Percentiles rank a stretch among this genome's conserved stretches.
phyloP scores from a whole-genome alignment of 768 basidiomycete species.

The Phlegmacium glaucopus region DNA sequence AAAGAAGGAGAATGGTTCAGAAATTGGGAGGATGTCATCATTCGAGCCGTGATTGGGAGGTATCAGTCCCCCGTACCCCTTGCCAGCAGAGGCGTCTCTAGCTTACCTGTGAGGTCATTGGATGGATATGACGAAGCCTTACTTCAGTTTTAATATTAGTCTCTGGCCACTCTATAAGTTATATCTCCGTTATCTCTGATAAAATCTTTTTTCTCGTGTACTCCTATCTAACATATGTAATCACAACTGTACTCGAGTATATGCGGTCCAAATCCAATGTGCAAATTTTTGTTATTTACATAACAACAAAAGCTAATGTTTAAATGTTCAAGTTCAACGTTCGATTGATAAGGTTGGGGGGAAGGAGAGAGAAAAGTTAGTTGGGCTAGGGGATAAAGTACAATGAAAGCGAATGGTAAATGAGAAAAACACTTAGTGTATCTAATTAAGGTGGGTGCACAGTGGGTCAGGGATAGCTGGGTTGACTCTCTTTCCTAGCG shows the following conservation, averaged over 20 bases:
- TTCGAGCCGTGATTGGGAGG: conserved; percentile 48
- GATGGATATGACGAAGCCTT: conserved; percentile 23
- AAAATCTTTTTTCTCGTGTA: neutral
- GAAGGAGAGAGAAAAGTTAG: neutral
- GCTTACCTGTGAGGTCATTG: conserved; percentile 14
- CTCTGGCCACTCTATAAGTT: neutral
- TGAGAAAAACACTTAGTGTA: neutral
- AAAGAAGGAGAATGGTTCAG: conserved; percentile 80
- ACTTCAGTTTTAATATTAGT: neutral
- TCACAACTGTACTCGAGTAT: neutral
- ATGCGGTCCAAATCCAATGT: neutral
- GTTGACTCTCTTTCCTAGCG: conserved; percentile 14
- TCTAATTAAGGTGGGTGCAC: too few species aligned
- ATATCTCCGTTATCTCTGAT: neutral
- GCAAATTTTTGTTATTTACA: too few species aligned
- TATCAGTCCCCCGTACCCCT: conserved; percentile 38
- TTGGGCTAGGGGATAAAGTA: neutral
- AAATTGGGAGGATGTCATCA: conserved; percentile 70
- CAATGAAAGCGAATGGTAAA: neutral
- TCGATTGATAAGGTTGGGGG: too few species aligned
- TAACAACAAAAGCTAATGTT: too few species aligned
- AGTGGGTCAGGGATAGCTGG: neutral
- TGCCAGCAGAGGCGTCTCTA: conserved; percentile 4
- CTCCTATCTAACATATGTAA: too few species aligned
- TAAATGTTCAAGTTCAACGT: too few species aligned